Base-by-base conservation (phyloP, 352 stramenopile species). In the Phytophthora cryptogea region DNA sequence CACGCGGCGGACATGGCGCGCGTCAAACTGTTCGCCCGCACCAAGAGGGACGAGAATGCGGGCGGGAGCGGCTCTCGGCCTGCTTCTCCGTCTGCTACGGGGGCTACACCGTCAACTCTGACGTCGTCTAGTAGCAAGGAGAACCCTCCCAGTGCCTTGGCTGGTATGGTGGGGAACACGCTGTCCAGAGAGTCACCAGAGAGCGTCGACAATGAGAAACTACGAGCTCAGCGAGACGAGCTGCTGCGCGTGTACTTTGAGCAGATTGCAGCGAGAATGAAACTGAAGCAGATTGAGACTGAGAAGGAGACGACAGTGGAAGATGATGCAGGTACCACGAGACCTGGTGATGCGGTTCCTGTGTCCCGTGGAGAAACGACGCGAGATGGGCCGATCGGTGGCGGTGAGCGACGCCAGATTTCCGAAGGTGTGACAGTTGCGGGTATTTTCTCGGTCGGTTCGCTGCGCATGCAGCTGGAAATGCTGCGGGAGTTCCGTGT, bases 401-500 rank as follows among this genome's bases (percentile, higher is more conserved):
- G 35, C 10, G 16, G 23, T 16, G 41, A 45, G 23, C n/a, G 45
- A 48, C 33, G 10, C 1, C 54, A 47, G 14, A 69, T 72, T 40
- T 70, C 43, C 0, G 40, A 51, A 7, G 51, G 56, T n/a, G 58
- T 68, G 6, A 63, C 72, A 1, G 49, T 62, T 0, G 51, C 53
- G 3, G 72, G 70, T 31, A 41, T 91, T 17, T 91, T 91, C 17
- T 70, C 68, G 0, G 63, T 89, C 4, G 57, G 58, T 0, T 86
- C 74, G 26, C 68, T 90, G n/a, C 78, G 80, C 7, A 60, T 92
- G 44, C 82, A 92, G 48, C 64, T 92, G 27, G 74, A 87, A 43
- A 87, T 90, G 74, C 58, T 92, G 35, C 78, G 68, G 1, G 76
- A 81, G 31, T 88, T 89, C 26, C 76, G 76, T 5, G 48, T 42